Base-by-base conservation (phyloP, 805 yeast species). In the Ogataea glucozyma region DNA sequence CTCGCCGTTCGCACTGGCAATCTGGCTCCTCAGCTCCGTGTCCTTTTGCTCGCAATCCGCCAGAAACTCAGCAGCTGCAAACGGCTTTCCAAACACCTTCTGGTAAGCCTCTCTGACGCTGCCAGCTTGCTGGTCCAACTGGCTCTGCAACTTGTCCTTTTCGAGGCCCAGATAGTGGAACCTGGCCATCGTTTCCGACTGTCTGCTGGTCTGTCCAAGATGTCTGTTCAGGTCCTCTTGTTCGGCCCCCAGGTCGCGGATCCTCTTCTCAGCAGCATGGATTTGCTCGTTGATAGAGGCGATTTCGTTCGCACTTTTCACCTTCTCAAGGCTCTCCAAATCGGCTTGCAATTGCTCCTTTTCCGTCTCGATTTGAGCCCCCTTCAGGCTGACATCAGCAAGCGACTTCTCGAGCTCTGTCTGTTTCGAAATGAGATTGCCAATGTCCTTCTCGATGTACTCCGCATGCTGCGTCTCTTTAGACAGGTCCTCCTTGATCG, bases 131-230 rank as follows among this genome's bases (percentile, higher is more conserved):
- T 22, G 13, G 3, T 36, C 32, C 35, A 48, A 24, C 2, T 36
- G 27, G 2, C 14, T 21, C 17, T 33, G 14, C 16, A 43, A 19
- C 33, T 10, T 41, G 26, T 20, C 49, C 44, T 23, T 46, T 39
- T 2, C 47, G 17, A 42, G 33, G n/a, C 44, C 43, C 20, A 59
- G 31, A 31, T 53, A 54, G 0, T 72, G 67, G 3, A 79, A 54
- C 48, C 76, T 79, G 0, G 88, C 83, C 47, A 76, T 67, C 2
- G 72, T 53, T 37, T 81, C 89, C 1, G 85, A 69, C 54, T 78
- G 83, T 52, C 74, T 72, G 51, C 77, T 82, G 3, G 76, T 71
- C 12, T 66, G 62, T 4, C 76, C 56, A 11, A 86, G 67, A 16
- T 77, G 72, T 13, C 70, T 70, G 43, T 75, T 74, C 12, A 81